Conservation (phyloP, 306 rosid species). For the Vigna angularis region DNA sequence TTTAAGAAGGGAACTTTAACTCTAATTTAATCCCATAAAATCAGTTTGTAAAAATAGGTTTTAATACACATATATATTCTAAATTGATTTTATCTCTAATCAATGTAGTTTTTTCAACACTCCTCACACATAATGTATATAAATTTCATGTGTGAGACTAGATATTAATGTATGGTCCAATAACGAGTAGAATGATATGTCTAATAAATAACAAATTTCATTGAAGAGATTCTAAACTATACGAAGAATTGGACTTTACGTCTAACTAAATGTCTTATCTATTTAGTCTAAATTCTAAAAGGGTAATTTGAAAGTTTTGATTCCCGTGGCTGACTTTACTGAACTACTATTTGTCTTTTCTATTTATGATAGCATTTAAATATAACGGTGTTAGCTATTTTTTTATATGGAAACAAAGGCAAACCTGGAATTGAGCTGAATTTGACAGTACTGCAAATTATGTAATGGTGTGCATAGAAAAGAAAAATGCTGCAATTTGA, state of each 20-base stretch:
- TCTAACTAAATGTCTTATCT: not conserved
- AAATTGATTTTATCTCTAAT: no score
- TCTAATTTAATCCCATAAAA: no score
- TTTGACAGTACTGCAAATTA: conserved; percentile 28
- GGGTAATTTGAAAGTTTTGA: not conserved
- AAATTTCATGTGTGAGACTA: no score
- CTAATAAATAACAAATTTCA: no score
- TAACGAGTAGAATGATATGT: no score
- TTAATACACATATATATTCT: no score
- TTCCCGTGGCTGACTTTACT: not conserved
- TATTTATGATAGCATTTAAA: not conserved
- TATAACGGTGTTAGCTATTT: no score
- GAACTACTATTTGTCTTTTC: not conserved
- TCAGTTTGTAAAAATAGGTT: no score
- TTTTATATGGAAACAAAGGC: conserved; percentile 3
- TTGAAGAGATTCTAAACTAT: no score
- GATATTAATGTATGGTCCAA: fast-evolving
- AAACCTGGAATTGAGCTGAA: not conserved
- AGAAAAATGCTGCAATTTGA: conserved; percentile 17
- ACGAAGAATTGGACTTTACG: fast-evolving
- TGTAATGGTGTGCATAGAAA: conserved; percentile 17
- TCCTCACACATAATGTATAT: no score
- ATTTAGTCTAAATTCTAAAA: not conserved
- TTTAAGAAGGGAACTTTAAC: no score
- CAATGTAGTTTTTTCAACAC: no score